These are phyloP conservation scores for Paraconiothyrium brasiliense DNA, from an alignment of 2,329 filamentous ascomycete species.

Conservation along the genomic window DNA sequence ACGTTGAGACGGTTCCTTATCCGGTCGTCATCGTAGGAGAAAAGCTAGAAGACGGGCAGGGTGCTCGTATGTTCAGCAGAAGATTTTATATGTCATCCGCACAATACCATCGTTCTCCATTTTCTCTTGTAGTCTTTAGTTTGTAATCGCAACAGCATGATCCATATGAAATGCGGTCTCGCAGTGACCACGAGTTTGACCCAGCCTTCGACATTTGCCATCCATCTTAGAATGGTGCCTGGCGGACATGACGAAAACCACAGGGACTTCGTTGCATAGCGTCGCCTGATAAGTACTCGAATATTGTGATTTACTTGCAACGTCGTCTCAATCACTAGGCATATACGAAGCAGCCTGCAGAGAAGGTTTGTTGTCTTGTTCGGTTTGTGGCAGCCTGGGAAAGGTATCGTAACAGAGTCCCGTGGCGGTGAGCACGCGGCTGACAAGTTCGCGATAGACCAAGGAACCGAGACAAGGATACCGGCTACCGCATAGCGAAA, in stretches of 20 bases:
- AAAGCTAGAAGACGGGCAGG: conserved; percentile 7
- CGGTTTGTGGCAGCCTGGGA: conserved; percentile 3
- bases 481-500: not conserved
- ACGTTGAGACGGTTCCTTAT: not conserved
- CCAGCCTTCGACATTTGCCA: not conserved
- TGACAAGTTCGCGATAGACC: not conserved
- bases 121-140: not conserved
- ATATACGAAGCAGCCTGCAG: not conserved
- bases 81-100: conserved; percentile 6
- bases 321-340: not conserved
- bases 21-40: not conserved
- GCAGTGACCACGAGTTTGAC: not conserved
- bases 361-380: conserved; percentile 9
- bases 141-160: conserved; percentile 7
- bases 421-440: conserved; percentile 9
- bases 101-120: not conserved
- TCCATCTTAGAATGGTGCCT: not conserved
- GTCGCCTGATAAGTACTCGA: not conserved
- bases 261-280: not conserved
- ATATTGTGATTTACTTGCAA: not conserved
- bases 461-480: not conserved
- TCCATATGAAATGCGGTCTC: not conserved
- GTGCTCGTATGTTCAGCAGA: not conserved
- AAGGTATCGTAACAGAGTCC: not conserved
- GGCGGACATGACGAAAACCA: not conserved